These are phyloP conservation scores for Domatiomyces catenatus DNA, from an alignment of 2,329 filamentous ascomycete species.

Conservation along the genomic window DNA sequence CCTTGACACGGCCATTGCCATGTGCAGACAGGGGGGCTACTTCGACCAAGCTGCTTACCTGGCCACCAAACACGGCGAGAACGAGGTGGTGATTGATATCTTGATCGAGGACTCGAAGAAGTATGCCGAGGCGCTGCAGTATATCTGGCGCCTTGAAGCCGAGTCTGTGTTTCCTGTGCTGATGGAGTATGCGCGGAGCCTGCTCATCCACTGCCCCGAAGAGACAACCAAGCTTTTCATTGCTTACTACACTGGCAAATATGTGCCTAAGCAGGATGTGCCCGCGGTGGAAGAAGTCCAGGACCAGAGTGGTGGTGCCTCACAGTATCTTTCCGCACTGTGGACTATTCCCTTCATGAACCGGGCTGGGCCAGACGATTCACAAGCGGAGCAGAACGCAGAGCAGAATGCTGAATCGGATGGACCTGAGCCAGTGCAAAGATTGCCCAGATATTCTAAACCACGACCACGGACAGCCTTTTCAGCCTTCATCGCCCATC, in stretches of 20 bases:
- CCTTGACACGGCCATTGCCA: constrained; percentile 86
- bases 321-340: constrained; percentile 72
- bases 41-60: constrained; percentile 93
- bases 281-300: constrained; percentile 34
- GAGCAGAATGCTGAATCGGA: constrained; percentile 19
- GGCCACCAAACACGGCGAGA: constrained; percentile 84
- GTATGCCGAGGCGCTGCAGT: constrained; percentile 75
- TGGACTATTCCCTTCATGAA: constrained; percentile 79
- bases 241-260: constrained; percentile 83
- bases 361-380: constrained; percentile 38
- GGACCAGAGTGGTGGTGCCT: constrained; percentile 48
- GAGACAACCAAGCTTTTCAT: constrained; percentile 80
- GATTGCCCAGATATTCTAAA: constrained; percentile 46
- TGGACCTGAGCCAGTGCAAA: constrained; percentile 23
- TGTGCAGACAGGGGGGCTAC: constrained; percentile 95
- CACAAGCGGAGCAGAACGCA: constrained; percentile 23
- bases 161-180: constrained; percentile 70
- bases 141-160: constrained; percentile 76
- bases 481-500: constrained; percentile 88
- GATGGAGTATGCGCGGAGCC: constrained; percentile 86
- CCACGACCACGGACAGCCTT: constrained; percentile 82
- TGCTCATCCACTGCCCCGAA: constrained; percentile 71
- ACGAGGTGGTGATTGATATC: constrained; percentile 87
- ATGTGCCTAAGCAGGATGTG: constrained; percentile 54
- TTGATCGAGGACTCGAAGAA: constrained; percentile 88